Evolutionary conservation across 1,284 basidiomycete genomes (phyloP), one percentile per base, ranked within the genome.

Genomic region (Tilletia walkeri): DNA sequence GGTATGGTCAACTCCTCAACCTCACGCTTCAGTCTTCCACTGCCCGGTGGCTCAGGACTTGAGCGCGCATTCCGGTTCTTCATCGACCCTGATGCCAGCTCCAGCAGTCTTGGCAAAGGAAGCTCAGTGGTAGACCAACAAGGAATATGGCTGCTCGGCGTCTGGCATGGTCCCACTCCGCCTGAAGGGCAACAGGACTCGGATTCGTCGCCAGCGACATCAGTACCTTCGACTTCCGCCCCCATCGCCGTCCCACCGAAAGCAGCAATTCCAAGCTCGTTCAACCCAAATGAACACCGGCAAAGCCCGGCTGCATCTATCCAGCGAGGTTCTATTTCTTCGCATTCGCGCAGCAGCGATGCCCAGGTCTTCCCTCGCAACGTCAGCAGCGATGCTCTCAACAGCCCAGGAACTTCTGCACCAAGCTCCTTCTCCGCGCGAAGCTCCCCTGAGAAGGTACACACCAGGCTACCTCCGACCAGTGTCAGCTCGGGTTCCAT

Each of bases 1-100:
- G 61, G 56, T 39, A 18, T 24, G 36, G n/a, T 41, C 16, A 63
- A 14, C 59, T 63, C 59, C 14, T 63, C 59, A 4, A 39, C 59
- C 16, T 63, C 59, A 12, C 59, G 59, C 16, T 63, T 63, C 59
- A 63, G 59, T 38, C 20, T 63, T 7, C 59, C 59, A 3, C 12
- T 63, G 38, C 16, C 59, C 30, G 34, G 74, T 56, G 73, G 78
- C 20, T 69, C 69, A 12, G 73, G 73, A 47, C 70, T 80, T 14
- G 78, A 80, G 63, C 73, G 76, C n/a, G 78, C 78, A 1, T 72
- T 80, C 68, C 73, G 74, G n/a, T 80, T 76, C 56, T 77, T 80
- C 73, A 71, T 78, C 56, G 78, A 80, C 34, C 69, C 63, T 24
- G 77, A 76, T 20, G 67, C 69, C 2, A 47, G 66, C 18, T 63